Base-by-base conservation (phyloP, 768 basidiomycete species). In the Mycena vitilis region DNA sequence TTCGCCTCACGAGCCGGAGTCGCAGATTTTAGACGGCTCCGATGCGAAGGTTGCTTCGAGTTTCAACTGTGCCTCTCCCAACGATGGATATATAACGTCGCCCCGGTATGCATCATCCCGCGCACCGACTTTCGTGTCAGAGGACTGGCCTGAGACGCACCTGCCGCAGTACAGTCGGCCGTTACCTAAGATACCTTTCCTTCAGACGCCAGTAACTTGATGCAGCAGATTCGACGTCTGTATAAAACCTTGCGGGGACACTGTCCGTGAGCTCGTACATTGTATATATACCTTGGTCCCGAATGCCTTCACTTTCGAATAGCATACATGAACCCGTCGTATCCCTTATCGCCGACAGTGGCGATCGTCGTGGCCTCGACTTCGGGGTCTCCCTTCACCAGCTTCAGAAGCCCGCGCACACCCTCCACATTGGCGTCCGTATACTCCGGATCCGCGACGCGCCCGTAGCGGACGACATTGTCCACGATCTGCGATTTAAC, bases 391-490 rank as follows among this genome's bases (percentile, higher is more conserved):
- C 77, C 81, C 74, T 88, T 82, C 25, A 91, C 70, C 37, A 77
- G 75, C 36, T 77, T 70, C 63, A 90, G 73, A 13, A 90, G 77
- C 18, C 67, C 73, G 25, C 88, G 79, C 5, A 87, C 83, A 16
- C 87, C 88, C 61, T 87, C 84, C 11, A 82, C 71, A 22, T 73
- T 77, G 3, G 63, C 42, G 55, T 84, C 80, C 5, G 75, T 70
- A 56, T 74, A 74, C 9, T 76, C 73, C 0, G 78, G 81, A 70
- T 87, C 82, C 1, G 86, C 79, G 1, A 88, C 85, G 7, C 73
- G 77, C 10, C 85, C 88, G 36, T 81, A 72, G 7, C 86, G 82
- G 7, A 88, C 88, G 40, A 89, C 86, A 71, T 91, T 91, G 75
- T 90, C 89, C 12, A 89, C 86, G 64, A 89, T 86, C 86, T 88